Conservation (phyloP, 2,329 filamentous ascomycete genomes). For the Moelleriella libera region DNA sequence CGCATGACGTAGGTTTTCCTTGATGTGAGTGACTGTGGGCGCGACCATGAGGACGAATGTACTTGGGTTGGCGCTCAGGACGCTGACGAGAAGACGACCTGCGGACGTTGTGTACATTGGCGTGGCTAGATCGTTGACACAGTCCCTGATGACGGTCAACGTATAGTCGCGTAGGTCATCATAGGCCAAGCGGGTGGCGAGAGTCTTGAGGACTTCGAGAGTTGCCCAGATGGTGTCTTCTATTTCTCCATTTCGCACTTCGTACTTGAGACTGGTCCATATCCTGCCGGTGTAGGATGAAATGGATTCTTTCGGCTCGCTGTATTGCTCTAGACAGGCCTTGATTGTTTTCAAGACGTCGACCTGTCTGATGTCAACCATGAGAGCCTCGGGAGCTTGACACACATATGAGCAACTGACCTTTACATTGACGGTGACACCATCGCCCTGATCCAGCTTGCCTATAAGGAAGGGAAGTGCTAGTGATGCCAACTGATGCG, state of each 20-base stretch:
- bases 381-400: neutral
- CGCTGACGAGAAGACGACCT: constrained; percentile 35
- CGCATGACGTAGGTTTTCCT: constrained; percentile 33
- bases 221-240: constrained; percentile 43
- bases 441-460: constrained; percentile 45
- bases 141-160: constrained; percentile 35
- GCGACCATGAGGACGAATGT: constrained; percentile 34
- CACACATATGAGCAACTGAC: constrained; percentile 11
- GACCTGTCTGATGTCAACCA: constrained; percentile 18
- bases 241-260: constrained; percentile 46
- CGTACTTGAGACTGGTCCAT: constrained; percentile 48
- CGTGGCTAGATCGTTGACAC: constrained; percentile 37
- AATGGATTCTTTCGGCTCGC: constrained; percentile 29
- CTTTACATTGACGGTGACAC: constrained; percentile 44
- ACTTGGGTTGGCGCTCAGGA: constrained; percentile 30
- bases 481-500: constrained; percentile 27
- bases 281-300: constrained; percentile 34
- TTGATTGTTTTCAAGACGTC: constrained; percentile 42
- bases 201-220: constrained; percentile 35
- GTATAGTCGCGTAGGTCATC: constrained; percentile 31
- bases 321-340: constrained; percentile 36
- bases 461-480: constrained; percentile 39
- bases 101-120: constrained; percentile 36
- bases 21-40: constrained; percentile 32
- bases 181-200: constrained; percentile 30